phyloP scores from a whole-genome alignment of 116 monocot genomes.

The Dioscorea cayenensis region DNA sequence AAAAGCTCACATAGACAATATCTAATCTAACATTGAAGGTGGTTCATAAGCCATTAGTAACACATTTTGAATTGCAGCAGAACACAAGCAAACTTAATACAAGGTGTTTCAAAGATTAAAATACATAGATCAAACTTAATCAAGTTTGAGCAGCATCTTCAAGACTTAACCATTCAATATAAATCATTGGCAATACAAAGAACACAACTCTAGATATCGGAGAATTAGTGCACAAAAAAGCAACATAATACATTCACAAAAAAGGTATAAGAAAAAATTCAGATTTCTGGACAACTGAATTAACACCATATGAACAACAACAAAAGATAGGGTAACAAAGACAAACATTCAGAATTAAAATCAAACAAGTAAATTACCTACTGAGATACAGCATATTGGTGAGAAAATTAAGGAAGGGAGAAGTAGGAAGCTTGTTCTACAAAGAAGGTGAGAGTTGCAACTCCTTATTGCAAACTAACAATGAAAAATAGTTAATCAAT shows the following conservation, averaged over 20 bases:
- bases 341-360: no score
- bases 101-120: no score
- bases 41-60: no score
- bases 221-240: no score
- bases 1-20: no score
- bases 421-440: background rate
- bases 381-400: background rate
- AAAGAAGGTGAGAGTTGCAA: constrained; percentile 1
- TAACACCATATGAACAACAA: background rate
- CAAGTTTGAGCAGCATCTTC: background rate
- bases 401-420: constrained; percentile 7
- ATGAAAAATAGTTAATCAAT: constrained; percentile 14
- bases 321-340: background rate
- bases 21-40: no score
- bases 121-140: background rate
- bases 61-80: no score
- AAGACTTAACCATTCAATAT: background rate
- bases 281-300: background rate
- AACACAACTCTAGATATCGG: no score
- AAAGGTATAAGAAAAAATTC: no score
- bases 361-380: constrained; percentile 17
- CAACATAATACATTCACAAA: no score
- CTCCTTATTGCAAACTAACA: constrained; percentile 15
- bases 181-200: background rate
- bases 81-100: no score